Percentiles rank a stretch among this genome's conserved stretches.
phyloP scores from a whole-genome alignment of 805 yeast genomes.

The Candida oleophila region DNA sequence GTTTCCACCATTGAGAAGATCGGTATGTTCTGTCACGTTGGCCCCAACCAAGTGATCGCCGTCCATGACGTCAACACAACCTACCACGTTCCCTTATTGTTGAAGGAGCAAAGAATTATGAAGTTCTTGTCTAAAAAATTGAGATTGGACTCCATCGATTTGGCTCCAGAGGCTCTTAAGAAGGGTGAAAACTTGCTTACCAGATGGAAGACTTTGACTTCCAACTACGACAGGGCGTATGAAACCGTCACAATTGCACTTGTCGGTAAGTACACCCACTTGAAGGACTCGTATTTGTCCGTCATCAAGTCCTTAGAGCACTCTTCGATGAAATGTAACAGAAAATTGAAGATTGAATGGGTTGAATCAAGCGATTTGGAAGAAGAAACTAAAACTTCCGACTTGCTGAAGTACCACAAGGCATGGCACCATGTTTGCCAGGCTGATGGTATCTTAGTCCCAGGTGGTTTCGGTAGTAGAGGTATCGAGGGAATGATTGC shows the following conservation, averaged over 20 bases:
- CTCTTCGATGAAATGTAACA: conserved; percentile 84
- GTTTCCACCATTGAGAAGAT: conserved; percentile 88
- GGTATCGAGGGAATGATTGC: conserved; percentile 98
- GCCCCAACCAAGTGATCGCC: conserved; percentile 95
- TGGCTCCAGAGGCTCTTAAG: conserved; percentile 44
- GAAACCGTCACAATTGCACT: conserved; percentile 92
- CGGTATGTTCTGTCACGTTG: conserved; percentile 99
- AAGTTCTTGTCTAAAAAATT: conserved; percentile 70
- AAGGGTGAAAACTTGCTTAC: conserved; percentile 68
- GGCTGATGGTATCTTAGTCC: conserved; percentile 95
- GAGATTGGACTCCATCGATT: conserved; percentile 47
- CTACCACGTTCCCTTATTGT: conserved; percentile 92
- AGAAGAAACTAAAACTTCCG: conserved; percentile 57
- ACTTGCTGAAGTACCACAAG: conserved; percentile 80
- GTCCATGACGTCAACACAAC: conserved; percentile 97
- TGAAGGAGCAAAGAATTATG: conserved; percentile 83
- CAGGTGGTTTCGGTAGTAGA: conserved; percentile 97
- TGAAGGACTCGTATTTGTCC: conserved; percentile 92
- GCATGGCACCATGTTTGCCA: conserved; percentile 93
- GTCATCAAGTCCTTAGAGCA: conserved; percentile 96
- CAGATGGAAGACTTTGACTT: conserved; percentile 80
- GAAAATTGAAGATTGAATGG: conserved; percentile 88
- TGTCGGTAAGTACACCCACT: conserved; percentile 95
- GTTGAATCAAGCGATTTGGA: conserved; percentile 93
- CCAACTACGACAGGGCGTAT: conserved; percentile 75